Conservation (phyloP, 805 yeast genomes). For the Ogataea trehalophila region DNA sequence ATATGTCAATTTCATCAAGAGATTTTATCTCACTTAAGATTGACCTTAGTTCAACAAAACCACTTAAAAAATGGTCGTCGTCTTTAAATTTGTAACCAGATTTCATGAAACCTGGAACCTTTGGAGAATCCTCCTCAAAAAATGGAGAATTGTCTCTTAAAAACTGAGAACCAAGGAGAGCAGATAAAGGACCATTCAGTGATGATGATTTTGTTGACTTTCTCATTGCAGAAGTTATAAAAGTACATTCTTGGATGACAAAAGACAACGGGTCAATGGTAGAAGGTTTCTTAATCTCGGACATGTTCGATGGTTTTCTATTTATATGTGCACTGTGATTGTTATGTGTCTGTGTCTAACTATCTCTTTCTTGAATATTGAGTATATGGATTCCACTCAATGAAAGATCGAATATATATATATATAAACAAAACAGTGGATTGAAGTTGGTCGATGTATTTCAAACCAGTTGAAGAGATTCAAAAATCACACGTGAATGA, state of each 20-base stretch:
- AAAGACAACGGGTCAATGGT: slow-evolving; percentile 76
- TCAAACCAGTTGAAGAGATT: no score
- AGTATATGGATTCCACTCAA: no score
- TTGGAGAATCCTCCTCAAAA: slow-evolving; percentile 26
- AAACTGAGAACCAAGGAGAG: slow-evolving; percentile 62
- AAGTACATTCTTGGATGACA: slow-evolving; percentile 83
- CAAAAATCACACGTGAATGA: no score
- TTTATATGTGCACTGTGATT: no score
- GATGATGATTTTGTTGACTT: slow-evolving; percentile 67
- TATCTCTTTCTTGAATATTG: no score
- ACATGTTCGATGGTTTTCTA: neutral
- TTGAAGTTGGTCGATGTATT: no score
- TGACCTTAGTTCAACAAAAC: slow-evolving; percentile 73
- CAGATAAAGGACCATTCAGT: slow-evolving; percentile 66
- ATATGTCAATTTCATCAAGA: slow-evolving; percentile 57
- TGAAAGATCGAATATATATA: no score
- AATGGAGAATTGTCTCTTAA: slow-evolving; percentile 25
- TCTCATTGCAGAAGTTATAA: slow-evolving; percentile 84
- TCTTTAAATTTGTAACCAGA: slow-evolving; percentile 29
- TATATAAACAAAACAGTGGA: no score
- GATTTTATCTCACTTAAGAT: slow-evolving; percentile 54
- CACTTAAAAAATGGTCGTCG: slow-evolving; percentile 60
- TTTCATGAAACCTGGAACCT: slow-evolving; percentile 22
- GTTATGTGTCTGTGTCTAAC: no score
- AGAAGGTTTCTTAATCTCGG: slow-evolving; percentile 5